A percentile compares a stretch with the other conserved stretches of the same genome.
phyloP scores from a whole-genome alignment of 192 early-diverging fungal genomes.

The Coemansia sp. region DNA sequence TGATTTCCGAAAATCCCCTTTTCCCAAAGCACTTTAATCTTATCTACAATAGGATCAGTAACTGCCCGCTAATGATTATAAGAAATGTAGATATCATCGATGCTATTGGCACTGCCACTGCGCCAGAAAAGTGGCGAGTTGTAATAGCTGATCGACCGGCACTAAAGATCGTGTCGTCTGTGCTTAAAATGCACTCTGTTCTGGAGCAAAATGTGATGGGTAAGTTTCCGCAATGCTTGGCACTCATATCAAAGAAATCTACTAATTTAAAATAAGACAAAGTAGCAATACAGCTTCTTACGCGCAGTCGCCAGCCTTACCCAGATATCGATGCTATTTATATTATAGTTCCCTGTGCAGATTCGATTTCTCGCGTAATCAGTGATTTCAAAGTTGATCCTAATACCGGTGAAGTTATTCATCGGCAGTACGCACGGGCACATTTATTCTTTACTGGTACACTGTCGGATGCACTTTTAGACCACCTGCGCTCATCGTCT shows the following conservation, averaged over 20 bases:
- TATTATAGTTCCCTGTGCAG: conserved; percentile 45
- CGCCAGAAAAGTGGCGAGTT: conserved; percentile 45
- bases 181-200: conserved; percentile 49
- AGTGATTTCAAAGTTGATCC: conserved; percentile 31
- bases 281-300: conserved; percentile 48
- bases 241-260: background rate
- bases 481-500: conserved; percentile 31
- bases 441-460: conserved; percentile 55
- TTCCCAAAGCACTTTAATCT: background rate
- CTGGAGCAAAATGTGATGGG: conserved; percentile 49
- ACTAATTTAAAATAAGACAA: background rate
- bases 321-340: conserved; percentile 54
- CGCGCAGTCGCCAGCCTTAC: conserved; percentile 44
- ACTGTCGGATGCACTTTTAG: conserved; percentile 39
- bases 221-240: conserved; percentile 10
- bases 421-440: conserved; percentile 29
- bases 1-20: background rate
- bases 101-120: conserved; percentile 35
- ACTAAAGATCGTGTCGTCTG: conserved; percentile 46
- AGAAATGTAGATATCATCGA: conserved; percentile 36
- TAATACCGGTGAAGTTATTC: background rate
- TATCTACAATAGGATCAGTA: conserved; percentile 2
- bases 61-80: background rate
- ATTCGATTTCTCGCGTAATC: conserved; percentile 41
- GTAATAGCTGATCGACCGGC: conserved; percentile 50